Evolutionary conservation across 2,329 filamentous ascomycete species (phyloP), one percentile per base, ranked within the genome.

Genomic region (Monosporascus sp.): DNA sequence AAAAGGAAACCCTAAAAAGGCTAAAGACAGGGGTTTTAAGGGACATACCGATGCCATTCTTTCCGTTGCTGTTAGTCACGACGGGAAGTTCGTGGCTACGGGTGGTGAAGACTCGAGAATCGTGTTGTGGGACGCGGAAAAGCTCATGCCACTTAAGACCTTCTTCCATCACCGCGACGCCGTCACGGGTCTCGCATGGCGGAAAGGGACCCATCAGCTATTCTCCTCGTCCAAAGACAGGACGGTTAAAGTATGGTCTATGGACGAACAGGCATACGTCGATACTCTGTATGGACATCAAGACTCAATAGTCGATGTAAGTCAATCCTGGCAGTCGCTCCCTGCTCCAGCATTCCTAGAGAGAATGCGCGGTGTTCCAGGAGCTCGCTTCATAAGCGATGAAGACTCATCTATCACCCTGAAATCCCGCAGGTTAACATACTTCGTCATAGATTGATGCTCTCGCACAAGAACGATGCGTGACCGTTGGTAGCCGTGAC

Each of bases 141-240:
- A 86, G 1, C 78, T 99, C 48, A 87, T 82, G 50, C 89, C 91
- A 0, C 73, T 95, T 60, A 88, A 88, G 62, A 85, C 93, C 3
- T 96, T 97, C 69, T 85, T 84, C n/a, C 91, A 96, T 56, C 94
- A 99, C 73, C 85, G 94, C 56, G 94, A 95, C 65, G 82, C 90
- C 17, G 85, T 99, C 49, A 93, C 89, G 7, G 87, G 87, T 1
- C 76, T 99, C 19, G 88, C 87, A 1, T 99, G 99, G 68, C 86
- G 91, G 38, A 81, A 89, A 57, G 89, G 88, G 49, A 92, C 89
- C 17, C 96, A 97, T 65, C 92, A 97, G 71, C 76, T 99, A 20
- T 99, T 95, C 74, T 95, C 91, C 3, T 87, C 88, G 54, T 94
- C 90, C 51, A 89, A 87, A 65, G 94, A 99, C 72, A 84, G 94